Percentiles rank a stretch among this genome's conserved stretches.
Conservation (phyloP, 305 asterid genomes). For the Petunia hybrid region DNA sequence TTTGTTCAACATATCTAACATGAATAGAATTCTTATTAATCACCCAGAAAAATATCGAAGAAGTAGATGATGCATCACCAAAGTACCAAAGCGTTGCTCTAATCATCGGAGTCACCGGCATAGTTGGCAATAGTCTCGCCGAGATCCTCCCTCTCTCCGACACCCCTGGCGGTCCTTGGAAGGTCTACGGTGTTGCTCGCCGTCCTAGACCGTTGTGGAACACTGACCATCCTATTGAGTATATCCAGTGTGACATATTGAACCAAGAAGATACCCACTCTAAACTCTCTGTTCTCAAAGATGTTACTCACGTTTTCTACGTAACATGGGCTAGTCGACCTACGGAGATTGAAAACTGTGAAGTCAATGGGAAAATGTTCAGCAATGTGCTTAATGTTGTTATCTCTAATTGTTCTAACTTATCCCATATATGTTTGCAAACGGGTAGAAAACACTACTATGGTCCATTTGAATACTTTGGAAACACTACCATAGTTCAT, state of each 20-base stretch:
- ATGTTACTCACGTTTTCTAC: slow-evolving; percentile 63
- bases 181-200: slow-evolving; percentile 58
- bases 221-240: slow-evolving; percentile 47
- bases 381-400: slow-evolving; percentile 52
- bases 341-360: too few relatives aligned
- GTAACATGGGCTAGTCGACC: slow-evolving; percentile 62
- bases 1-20: too few relatives aligned
- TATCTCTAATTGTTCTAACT: slow-evolving; percentile 47
- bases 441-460: slow-evolving; percentile 68
- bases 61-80: slow-evolving; percentile 45
- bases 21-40: too few relatives aligned
- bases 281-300: slow-evolving; percentile 53
- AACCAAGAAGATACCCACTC: slow-evolving; percentile 44
- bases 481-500: slow-evolving; percentile 43
- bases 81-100: slow-evolving; percentile 55
- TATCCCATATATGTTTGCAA: slow-evolving; percentile 55
- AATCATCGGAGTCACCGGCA: slow-evolving; percentile 51
- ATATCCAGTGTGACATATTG: slow-evolving; percentile 26
- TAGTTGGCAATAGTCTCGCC: slow-evolving; percentile 40
- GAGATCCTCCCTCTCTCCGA: slow-evolving; percentile 62
- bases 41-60: slow-evolving; percentile 51
- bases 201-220: slow-evolving; percentile 42
- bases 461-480: slow-evolving; percentile 59
- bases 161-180: slow-evolving; percentile 73
- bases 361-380: slow-evolving; percentile 38